Conservation (phyloP, 2,329 filamentous ascomycete species). For the Pestalotiopsis sp. region DNA sequence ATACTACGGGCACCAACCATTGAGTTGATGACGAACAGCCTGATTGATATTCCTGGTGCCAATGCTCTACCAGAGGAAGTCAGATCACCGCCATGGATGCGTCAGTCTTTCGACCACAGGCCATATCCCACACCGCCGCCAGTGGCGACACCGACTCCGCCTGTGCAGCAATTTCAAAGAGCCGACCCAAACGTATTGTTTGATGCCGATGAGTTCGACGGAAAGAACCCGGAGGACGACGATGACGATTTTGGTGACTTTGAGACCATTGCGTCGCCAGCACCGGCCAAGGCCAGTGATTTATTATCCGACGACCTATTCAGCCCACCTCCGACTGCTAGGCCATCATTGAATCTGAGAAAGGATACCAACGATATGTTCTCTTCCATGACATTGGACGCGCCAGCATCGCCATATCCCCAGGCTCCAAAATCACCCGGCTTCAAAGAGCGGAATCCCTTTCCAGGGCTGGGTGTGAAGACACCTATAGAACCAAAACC, state of each 20-base stretch:
- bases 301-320: slow-evolving; percentile 41
- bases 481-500: slow-evolving; percentile 40
- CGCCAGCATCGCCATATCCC: slow-evolving; percentile 40
- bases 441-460: slow-evolving; percentile 56
- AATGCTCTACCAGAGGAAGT: slow-evolving; percentile 15
- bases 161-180: slow-evolving; percentile 18
- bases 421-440: slow-evolving; percentile 54
- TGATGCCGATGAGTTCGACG: slow-evolving; percentile 61
- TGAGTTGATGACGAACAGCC: slow-evolving; percentile 56
- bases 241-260: slow-evolving; percentile 66
- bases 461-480: slow-evolving; percentile 49
- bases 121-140: slow-evolving; percentile 13
- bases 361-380: slow-evolving; percentile 32
- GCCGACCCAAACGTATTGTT: slow-evolving; percentile 63
- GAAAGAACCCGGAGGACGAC: slow-evolving; percentile 40
- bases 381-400: slow-evolving; percentile 33
- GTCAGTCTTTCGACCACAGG: slow-evolving; percentile 14
- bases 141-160: slow-evolving; percentile 16
- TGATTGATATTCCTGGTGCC: slow-evolving; percentile 39
- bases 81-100: slow-evolving; percentile 15
- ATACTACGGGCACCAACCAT: slow-evolving; percentile 52
- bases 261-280: slow-evolving; percentile 44
- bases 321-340: slow-evolving; percentile 27
- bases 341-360: slow-evolving; percentile 17
- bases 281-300: slow-evolving; percentile 30